Percentiles rank a stretch among this genome's conserved stretches.
These are phyloP conservation scores for Annulohypoxylon stygium DNA, from an alignment of 495 filamentous ascomycete species.

Conservation along the genomic window DNA sequence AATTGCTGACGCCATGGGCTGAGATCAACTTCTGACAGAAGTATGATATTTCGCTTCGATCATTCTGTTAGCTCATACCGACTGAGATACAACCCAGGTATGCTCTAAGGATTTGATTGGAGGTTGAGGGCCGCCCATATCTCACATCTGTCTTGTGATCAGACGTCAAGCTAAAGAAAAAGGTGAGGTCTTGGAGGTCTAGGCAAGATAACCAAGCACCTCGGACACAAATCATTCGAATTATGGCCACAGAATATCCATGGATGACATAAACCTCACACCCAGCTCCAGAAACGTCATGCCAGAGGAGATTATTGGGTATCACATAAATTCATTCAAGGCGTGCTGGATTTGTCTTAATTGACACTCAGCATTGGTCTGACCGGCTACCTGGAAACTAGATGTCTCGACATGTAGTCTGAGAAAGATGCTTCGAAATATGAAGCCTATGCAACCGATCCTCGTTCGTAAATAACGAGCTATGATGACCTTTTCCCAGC, in stretches of 20 bases:
- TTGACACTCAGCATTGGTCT: conserved; percentile 40
- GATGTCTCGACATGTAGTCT: conserved; percentile 15
- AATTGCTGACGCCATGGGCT: neutral
- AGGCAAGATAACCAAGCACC: neutral
- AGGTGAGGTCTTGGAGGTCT: too few relatives aligned
- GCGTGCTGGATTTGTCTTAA: conserved; percentile 26
- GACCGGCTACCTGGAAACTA: conserved; percentile 29
- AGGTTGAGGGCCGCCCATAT: neutral
- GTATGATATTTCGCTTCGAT: neutral
- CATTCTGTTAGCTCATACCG: neutral
- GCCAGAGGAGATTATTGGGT: conserved; percentile 40
- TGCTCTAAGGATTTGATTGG: too few relatives aligned
- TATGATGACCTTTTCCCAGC: conserved; percentile 40
- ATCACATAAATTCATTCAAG: conserved; percentile 50
- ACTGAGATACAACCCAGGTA: too few relatives aligned
- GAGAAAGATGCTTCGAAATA: conserved; percentile 23
- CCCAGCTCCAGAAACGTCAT: neutral
- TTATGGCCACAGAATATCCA: neutral
- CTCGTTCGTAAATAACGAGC: conserved; percentile 29
- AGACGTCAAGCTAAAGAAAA: neutral
- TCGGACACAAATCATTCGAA: neutral
- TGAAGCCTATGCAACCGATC: conserved; percentile 19
- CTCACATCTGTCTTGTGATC: neutral
- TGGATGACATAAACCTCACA: neutral
- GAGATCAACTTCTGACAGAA: neutral